Conservation (phyloP, 352 stramenopile genomes). For the Detonula confervacea region DNA sequence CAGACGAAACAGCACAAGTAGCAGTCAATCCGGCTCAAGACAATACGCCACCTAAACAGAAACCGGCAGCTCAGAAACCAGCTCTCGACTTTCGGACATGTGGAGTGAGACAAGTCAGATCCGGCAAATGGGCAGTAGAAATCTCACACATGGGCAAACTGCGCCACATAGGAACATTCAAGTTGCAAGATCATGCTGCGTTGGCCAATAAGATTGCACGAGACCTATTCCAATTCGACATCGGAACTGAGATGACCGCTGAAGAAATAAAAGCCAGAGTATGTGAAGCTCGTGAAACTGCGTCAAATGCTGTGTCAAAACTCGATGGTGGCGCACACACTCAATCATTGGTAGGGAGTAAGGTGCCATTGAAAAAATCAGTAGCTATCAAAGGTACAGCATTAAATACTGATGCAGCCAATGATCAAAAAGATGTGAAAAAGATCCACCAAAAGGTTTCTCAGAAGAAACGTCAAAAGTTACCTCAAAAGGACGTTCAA, state of each 20-base stretch:
- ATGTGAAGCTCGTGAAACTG: background rate
- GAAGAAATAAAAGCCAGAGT: background rate
- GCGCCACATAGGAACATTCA: background rate
- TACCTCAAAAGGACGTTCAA: background rate
- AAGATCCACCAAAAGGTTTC: background rate
- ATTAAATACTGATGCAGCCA: no score
- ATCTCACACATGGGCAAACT: conserved; percentile 6
- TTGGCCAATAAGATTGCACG: conserved; percentile 2
- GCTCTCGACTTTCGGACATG: background rate
- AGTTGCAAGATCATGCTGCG: background rate
- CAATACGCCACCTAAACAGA: background rate
- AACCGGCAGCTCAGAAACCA: background rate
- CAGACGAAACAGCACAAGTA: no score
- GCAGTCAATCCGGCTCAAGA: background rate
- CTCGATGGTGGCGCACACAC: background rate
- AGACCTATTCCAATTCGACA: background rate
- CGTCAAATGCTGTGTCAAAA: background rate
- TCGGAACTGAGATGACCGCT: background rate
- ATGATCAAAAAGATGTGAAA: background rate
- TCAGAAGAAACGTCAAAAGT: no score
- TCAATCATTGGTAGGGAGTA: background rate
- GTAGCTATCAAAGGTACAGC: background rate
- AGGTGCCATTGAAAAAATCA: background rate
- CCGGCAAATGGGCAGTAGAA: conserved; percentile 6
- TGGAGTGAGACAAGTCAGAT: conserved; percentile 10